Conservation (phyloP, 176 grass and related monocot species). For the Carex scoparia region DNA sequence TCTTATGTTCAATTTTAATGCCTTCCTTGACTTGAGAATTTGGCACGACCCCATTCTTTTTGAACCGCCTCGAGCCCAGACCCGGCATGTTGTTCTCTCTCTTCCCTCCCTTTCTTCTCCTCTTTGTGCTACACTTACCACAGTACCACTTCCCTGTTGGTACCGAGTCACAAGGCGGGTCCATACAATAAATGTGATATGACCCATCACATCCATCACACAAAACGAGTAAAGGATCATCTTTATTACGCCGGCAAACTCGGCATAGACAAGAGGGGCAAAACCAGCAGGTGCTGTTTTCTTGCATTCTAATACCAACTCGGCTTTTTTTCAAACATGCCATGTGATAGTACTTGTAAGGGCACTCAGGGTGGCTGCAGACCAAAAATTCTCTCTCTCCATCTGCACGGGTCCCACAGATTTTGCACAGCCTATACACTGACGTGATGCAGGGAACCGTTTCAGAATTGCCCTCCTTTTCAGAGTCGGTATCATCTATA, state of each 20-base stretch:
- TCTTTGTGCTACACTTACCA: conserved; percentile 30
- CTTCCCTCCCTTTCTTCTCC: conserved; percentile 36
- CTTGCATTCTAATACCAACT: conserved; percentile 42
- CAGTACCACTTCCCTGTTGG: conserved; percentile 69
- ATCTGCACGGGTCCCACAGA: conserved; percentile 65
- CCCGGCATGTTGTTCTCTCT: conserved; percentile 32
- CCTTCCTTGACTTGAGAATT: conserved; percentile 39
- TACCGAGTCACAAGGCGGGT: conserved; percentile 43
- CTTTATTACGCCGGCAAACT: conserved; percentile 55
- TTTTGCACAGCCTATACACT: conserved; percentile 50
- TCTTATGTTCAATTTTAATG: conserved; percentile 10
- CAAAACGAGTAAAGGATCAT: conserved; percentile 67
- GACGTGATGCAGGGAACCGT: conserved; percentile 24
- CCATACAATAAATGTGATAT: conserved; percentile 86
- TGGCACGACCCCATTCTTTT: neutral
- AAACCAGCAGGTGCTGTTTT: conserved; percentile 51
- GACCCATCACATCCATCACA: conserved; percentile 82
- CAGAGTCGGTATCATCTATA: neutral
- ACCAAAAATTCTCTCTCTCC: conserved; percentile 64
- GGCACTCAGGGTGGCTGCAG: conserved; percentile 60
- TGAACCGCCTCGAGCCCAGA: neutral
- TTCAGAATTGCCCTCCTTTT: conserved; percentile 5
- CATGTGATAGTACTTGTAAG: conserved; percentile 80
- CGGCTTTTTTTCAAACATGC: conserved; percentile 54
- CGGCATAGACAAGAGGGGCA: conserved; percentile 88